Base-by-base conservation (phyloP, 306 rosid genomes). In the Inga oerstediana region DNA sequence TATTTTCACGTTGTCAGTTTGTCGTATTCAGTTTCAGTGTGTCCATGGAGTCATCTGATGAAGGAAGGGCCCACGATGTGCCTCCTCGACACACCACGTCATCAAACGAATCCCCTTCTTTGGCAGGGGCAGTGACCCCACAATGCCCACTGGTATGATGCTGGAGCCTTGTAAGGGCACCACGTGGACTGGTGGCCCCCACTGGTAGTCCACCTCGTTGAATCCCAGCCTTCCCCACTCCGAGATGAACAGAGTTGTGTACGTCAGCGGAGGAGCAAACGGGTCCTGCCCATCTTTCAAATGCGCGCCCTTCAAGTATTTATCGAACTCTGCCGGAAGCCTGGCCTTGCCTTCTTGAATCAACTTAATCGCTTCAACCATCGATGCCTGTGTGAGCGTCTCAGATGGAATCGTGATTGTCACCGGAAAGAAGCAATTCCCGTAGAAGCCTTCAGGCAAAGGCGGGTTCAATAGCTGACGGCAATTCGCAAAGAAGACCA, bases 141-240 rank as follows among this genome's bases (percentile, higher is more conserved):
- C 64, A 58, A 92, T 86, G 10, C 86, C 97, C 0, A 88, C 97
- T 0, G 95, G 98, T 3, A 92, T 88, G 4, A 85, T 27, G n/a
- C 48, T 39, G 5, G 90, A 91, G 7, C 91, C 94, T 70, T 91
- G 94, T 3, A 92, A 85, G 1, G 98, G 94, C 30, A 91, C 87
- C 62, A 94, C 88, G 48, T 91, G 84, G 45, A 85, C 79, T 0
- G 98, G 92, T 22, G 92, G 90, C 2, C 97, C 98, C 93, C 92
- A 94, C 49, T 79, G 85, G 19, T 87, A 91, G 81, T 94, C 94
- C 45, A 94, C 91, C 15, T 84, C 34, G 84, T 94, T 90, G 85
- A 92, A 91, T 19, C 98, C 98, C 37, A 94, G 88, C 74, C 88
- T 74, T 4, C 94, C 94, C 98, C 97, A 94, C 79, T 94, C 98